These are phyloP conservation scores for Solanum chacoense DNA, from an alignment of 305 asterid genomes.

Conservation along the genomic window DNA sequence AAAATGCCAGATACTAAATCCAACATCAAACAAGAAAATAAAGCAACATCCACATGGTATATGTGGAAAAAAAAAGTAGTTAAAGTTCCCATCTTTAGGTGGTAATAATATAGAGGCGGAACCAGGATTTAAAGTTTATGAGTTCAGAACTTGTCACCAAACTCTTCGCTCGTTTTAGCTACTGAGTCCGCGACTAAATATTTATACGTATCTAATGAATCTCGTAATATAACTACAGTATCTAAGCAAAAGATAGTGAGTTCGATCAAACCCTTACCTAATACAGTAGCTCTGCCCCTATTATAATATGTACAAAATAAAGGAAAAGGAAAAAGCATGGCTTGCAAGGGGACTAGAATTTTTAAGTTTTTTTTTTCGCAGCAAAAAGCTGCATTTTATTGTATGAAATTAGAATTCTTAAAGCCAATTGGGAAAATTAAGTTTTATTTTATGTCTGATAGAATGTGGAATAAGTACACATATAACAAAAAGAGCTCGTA, in stretches of 20 bases:
- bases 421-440: neutral
- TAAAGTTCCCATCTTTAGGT: neutral
- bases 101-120: too few relatives aligned
- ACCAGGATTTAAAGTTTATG: neutral
- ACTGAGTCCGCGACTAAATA: neutral
- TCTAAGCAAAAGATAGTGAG: neutral
- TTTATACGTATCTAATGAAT: neutral
- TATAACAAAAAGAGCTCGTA: neutral
- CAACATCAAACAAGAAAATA: neutral
- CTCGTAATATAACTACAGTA: neutral
- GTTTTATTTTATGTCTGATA: neutral
- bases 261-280: neutral
- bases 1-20: neutral
- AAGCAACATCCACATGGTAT: neutral
- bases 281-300: neutral
- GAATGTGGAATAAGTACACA: neutral
- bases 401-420: neutral
- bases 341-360: neutral
- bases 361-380: neutral
- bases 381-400: neutral
- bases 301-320: neutral
- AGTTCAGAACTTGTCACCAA: neutral
- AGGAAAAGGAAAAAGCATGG: neutral
- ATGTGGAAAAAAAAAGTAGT: neutral
- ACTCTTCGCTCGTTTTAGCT: neutral